These are phyloP conservation scores for Apophysomyces variabilis DNA, from an alignment of 371 early-diverging fungal genomes.

Conservation along the genomic window DNA sequence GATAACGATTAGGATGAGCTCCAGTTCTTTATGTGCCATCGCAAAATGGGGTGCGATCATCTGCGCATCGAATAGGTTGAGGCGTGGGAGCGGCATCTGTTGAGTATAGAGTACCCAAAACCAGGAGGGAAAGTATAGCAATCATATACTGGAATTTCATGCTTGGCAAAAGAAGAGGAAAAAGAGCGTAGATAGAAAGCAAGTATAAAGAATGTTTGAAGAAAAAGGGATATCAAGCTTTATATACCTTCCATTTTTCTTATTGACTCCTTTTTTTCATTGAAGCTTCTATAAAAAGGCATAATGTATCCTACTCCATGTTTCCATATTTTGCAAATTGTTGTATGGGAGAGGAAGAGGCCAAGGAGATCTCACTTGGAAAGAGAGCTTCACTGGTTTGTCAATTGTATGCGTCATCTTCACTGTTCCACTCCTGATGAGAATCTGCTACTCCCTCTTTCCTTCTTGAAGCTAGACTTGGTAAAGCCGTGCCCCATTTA, in stretches of 20 bases:
- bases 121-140: not conserved
- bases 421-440: not conserved
- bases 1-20: not conserved
- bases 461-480: not conserved
- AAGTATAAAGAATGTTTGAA: not conserved
- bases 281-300: not conserved
- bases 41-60: conserved; percentile 2
- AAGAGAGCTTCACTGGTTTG: not conserved
- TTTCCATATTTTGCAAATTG: conserved; percentile 2
- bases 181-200: not conserved
- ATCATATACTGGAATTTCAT: not conserved
- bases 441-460: not conserved
- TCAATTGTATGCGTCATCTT: not conserved
- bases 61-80: not conserved
- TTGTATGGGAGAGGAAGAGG: not conserved
- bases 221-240: too few relatives aligned
- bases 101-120: not conserved
- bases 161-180: not conserved
- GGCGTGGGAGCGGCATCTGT: not conserved
- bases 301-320: not conserved
- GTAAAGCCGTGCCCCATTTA: not conserved
- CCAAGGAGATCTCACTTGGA: not conserved
- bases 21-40: not conserved
- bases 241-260: too few relatives aligned
- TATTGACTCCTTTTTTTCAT: not conserved